These are phyloP conservation scores for Paraurostyla sp. DNA, from an alignment of 73 alveolate species.

Conservation along the genomic window DNA sequence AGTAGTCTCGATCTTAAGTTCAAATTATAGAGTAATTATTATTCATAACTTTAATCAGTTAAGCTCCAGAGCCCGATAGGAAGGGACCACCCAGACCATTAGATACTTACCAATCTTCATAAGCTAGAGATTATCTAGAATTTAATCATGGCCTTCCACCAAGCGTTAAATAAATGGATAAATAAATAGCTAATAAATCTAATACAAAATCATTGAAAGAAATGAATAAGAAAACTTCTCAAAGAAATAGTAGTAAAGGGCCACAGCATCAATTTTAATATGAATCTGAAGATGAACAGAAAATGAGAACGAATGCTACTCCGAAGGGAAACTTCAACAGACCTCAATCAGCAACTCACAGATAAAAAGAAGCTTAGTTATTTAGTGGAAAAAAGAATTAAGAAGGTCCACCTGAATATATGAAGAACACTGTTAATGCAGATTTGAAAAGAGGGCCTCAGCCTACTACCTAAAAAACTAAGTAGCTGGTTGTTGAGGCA, in stretches of 20 bases:
- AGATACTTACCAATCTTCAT: background rate
- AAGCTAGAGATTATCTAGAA: background rate
- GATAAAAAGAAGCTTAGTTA: background rate
- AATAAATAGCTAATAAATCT: slow-evolving; percentile 11
- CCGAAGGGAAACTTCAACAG: background rate
- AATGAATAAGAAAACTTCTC: slow-evolving; percentile 17
- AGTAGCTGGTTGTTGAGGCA: slow-evolving; percentile 60
- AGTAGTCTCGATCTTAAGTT: too few relatives aligned
- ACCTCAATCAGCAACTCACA: slow-evolving; percentile 1
- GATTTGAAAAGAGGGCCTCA: slow-evolving; percentile 44
- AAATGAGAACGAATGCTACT: background rate
- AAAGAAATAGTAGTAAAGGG: background rate
- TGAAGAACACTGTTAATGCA: slow-evolving; percentile 49
- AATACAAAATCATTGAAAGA: background rate
- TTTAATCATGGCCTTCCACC: slow-evolving; percentile 15
- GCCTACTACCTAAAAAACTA: slow-evolving; percentile 42
- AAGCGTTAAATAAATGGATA: slow-evolving; percentile 25
- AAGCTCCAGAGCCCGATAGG: slow-evolving; percentile 27
- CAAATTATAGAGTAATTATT: too few relatives aligned
- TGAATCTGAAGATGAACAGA: slow-evolving; percentile 44
- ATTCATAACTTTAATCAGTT: too few relatives aligned
- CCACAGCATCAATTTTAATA: slow-evolving; percentile 20
- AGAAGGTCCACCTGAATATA: slow-evolving; percentile 49
- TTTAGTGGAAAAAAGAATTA: background rate
- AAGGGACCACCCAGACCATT: background rate